Conservation (phyloP, 2,329 filamentous ascomycete species). For the Capronia americana region DNA sequence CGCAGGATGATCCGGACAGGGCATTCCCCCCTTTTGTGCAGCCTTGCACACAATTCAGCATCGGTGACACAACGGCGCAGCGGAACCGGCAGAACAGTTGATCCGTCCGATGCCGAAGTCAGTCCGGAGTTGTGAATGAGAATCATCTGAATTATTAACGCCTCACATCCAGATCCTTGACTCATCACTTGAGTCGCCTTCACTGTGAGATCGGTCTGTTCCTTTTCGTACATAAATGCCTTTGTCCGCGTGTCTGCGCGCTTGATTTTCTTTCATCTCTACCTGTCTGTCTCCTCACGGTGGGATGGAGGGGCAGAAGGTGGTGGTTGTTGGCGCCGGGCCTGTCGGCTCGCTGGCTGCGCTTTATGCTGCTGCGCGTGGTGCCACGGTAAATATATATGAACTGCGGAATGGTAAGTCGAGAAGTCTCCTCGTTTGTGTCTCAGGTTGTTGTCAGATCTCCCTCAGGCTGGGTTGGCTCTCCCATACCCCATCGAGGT, state of each 20-base stretch:
- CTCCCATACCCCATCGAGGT: too few relatives aligned
- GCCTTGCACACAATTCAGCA: neutral
- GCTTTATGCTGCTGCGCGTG: slow-evolving; percentile 86
- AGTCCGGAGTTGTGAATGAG: neutral
- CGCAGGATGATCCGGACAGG: neutral
- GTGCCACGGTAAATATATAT: slow-evolving; percentile 90
- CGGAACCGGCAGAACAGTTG: neutral
- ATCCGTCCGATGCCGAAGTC: neutral
- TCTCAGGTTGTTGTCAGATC: neutral
- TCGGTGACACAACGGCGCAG: neutral
- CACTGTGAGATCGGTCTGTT: neutral
- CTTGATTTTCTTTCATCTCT: neutral
- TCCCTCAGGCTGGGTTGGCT: neutral
- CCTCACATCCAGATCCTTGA: neutral
- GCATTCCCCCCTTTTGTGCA: neutral
- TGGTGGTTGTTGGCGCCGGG: slow-evolving; percentile 86
- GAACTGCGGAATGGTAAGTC: slow-evolving; percentile 82
- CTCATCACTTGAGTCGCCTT: slow-evolving; percentile 2
- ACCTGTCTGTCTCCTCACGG: neutral
- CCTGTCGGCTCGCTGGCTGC: slow-evolving; percentile 92
- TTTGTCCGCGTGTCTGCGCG: neutral
- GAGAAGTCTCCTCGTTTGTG: neutral
- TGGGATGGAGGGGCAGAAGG: slow-evolving; percentile 60
- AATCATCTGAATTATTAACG: slow-evolving; percentile 8
- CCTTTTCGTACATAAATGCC: neutral